These are phyloP conservation scores for Leptodermis oblonga DNA, from an alignment of 257 asterid species.

Conservation along the genomic window DNA sequence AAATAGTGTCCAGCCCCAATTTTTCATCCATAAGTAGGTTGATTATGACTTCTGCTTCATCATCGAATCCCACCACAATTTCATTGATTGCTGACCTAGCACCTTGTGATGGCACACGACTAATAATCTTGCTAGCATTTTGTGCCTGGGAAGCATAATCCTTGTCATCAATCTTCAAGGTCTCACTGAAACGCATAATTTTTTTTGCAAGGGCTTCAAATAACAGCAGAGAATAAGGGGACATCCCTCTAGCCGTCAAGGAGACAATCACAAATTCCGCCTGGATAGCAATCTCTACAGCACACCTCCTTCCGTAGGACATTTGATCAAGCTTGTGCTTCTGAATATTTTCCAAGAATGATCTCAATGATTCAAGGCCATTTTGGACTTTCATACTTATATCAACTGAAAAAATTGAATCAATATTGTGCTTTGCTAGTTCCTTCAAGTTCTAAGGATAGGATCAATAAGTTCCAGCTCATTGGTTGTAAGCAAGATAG, in stretches of 20 bases:
- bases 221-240: not conserved
- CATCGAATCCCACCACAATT: conserved; percentile 1
- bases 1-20: not conserved
- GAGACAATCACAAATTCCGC: conserved; percentile 1
- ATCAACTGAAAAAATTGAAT: not conserved
- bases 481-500: not conserved
- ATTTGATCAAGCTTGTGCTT: not conserved
- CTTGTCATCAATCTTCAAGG: not conserved
- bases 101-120: not conserved
- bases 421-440: not conserved
- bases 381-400: not conserved
- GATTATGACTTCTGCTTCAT: not conserved
- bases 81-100: not conserved
- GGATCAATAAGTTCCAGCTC: not conserved
- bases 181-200: not conserved
- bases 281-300: not conserved
- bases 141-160: not conserved
- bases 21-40: not conserved
- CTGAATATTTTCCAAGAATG: not conserved
- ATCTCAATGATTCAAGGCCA: not conserved
- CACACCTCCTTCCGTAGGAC: not conserved
- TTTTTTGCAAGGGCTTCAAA: not conserved
- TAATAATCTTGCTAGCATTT: not conserved
- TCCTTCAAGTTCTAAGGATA: not conserved
- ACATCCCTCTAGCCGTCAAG: not conserved